These are phyloP conservation scores for Lophiostoma macrostomum DNA, from an alignment of 495 filamentous ascomycete species.

Conservation along the genomic window DNA sequence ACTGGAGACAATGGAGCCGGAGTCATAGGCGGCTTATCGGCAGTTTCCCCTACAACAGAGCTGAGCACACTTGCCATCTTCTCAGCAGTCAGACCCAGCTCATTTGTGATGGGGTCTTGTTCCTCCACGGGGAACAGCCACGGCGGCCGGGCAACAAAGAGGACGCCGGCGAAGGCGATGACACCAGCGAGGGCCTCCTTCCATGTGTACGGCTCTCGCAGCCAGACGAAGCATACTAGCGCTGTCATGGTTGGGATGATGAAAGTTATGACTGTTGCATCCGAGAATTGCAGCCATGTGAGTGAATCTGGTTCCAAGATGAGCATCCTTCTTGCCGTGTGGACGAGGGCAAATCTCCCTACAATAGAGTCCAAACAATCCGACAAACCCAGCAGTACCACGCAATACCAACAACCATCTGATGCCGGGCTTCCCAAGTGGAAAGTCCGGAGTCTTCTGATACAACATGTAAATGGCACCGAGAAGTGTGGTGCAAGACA, in stretches of 20 bases:
- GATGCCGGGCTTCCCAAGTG: not conserved
- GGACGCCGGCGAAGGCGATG: slow-evolving; percentile 1
- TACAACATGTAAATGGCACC: slow-evolving; percentile 7
- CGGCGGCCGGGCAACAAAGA: slow-evolving; percentile 4
- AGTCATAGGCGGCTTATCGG: not conserved
- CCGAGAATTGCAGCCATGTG: not conserved
- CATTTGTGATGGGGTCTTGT: not conserved
- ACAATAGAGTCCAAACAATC: slow-evolving; percentile 11
- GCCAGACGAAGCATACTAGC: slow-evolving; percentile 1
- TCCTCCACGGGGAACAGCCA: not conserved
- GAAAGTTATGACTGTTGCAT: slow-evolving; percentile 13
- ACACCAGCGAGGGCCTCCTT: slow-evolving; percentile 1
- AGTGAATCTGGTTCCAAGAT: not conserved
- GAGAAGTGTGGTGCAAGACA: not conserved
- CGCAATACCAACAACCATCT: slow-evolving; percentile 2
- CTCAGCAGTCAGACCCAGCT: too few species aligned
- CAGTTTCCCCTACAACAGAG: too few species aligned
- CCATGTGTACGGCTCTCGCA: not conserved
- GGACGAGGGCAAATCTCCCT: not conserved
- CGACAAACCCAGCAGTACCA: not conserved
- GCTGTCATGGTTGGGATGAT: slow-evolving; percentile 10
- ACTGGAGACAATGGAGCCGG: too few species aligned
- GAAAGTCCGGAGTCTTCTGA: slow-evolving; percentile 4
- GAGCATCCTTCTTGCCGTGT: not conserved
- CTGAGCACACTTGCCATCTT: not conserved